Percentiles rank a stretch among this genome's conserved stretches.
Conservation (phyloP, 305 asterid species). For the Coffea humblotiana region DNA sequence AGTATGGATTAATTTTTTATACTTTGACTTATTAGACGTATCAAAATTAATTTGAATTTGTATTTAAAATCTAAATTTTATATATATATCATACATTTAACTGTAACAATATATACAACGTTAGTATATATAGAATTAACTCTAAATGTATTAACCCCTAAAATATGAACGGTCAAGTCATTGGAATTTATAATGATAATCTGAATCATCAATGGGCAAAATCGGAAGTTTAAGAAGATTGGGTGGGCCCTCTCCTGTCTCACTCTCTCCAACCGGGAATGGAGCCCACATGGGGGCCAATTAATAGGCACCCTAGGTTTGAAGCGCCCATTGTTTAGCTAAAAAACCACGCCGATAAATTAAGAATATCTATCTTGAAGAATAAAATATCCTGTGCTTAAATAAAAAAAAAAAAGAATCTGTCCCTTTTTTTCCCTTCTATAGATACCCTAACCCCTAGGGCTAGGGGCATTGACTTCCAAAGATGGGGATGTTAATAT, state of each 20-base stretch:
- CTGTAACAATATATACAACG: too few species aligned
- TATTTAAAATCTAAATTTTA: too few species aligned
- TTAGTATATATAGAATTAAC: too few species aligned
- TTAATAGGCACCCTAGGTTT: not conserved
- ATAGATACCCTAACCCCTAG: not conserved
- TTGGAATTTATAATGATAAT: not conserved
- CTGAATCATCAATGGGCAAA: not conserved
- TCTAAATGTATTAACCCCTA: too few species aligned
- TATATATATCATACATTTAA: too few species aligned
- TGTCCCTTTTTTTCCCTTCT: not conserved
- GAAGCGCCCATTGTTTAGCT: constrained; percentile 13
- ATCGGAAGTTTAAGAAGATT: not conserved
- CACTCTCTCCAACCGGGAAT: not conserved
- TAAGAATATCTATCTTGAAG: not conserved
- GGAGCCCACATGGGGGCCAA: not conserved
- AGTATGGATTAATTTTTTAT: too few species aligned
- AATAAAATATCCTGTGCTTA: too few species aligned
- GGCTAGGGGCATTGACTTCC: not conserved
- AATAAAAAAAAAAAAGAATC: not conserved
- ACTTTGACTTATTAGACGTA: too few species aligned
- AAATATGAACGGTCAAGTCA: not conserved
- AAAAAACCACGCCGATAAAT: not conserved
- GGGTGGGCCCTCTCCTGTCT: not conserved
- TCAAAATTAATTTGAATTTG: too few species aligned
- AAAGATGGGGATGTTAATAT: not conserved